phyloP scores from a whole-genome alignment of 2,329 filamentous ascomycete species.

The Metarhizium humberi region DNA sequence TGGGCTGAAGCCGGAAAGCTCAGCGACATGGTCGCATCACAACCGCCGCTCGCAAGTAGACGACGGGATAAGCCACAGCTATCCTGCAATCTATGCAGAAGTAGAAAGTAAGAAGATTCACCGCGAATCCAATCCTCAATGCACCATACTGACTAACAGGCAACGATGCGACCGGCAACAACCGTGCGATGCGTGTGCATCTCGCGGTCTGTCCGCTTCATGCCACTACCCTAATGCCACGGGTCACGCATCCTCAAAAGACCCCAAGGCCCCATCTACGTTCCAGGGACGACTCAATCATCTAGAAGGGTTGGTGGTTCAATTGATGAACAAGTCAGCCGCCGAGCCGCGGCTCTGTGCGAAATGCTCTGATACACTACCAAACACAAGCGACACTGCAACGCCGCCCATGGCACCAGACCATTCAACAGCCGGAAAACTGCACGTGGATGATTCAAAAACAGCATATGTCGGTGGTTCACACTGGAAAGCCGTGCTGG shows the following conservation, averaged over 20 bases:
- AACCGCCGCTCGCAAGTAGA: slow-evolving; percentile 11
- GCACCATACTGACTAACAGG: slow-evolving; percentile 3
- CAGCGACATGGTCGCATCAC: neutral
- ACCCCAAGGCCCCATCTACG: slow-evolving; percentile 4
- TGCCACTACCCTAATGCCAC: neutral
- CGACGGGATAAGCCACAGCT: slow-evolving; percentile 24
- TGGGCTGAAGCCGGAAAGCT: neutral
- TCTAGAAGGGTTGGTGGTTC: slow-evolving; percentile 20
- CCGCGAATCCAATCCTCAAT: neutral
- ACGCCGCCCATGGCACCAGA: neutral
- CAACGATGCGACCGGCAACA: slow-evolving; percentile 15
- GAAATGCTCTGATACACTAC: neutral
- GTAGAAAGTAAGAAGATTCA: slow-evolving; percentile 20
- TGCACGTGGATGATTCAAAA: slow-evolving; percentile 16
- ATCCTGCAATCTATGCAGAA: slow-evolving; percentile 24
- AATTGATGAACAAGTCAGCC: slow-evolving; percentile 13
- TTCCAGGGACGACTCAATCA: slow-evolving; percentile 11
- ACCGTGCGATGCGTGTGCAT: slow-evolving; percentile 14
- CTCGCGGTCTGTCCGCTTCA: slow-evolving; percentile 12
- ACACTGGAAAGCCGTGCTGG: slow-evolving; percentile 32
- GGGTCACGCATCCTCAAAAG: slow-evolving; percentile 2
- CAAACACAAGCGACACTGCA: neutral
- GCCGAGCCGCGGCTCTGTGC: neutral
- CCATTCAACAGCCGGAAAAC: slow-evolving; percentile 20
- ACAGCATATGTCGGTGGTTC: slow-evolving; percentile 24